Evolutionary conservation across 2,329 filamentous ascomycete species (phyloP), one percentile per base, ranked within the genome.

Genomic region (Aquanectria penicillioides): DNA sequence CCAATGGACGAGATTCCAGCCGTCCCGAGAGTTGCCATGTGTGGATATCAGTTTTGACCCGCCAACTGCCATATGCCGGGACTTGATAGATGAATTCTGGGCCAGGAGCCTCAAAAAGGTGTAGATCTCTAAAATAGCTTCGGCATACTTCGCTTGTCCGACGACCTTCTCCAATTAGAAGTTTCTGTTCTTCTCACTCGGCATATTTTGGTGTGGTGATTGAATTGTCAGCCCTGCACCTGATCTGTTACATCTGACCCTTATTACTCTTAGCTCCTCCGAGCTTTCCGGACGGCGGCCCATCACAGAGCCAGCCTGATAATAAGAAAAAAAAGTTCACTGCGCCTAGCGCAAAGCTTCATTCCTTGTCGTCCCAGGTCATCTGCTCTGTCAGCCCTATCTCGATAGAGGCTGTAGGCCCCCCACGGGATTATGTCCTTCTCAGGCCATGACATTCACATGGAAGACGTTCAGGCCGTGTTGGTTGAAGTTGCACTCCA

Each of bases 331-430:
- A n/a, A n/a, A n/a, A n/a, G 40, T 34, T 47, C 47, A 29, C 28
- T 29, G 22, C 34, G 41, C 49, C 49, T 15, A 41, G 37, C 17
- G 12, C 9, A 18, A 29, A 22, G 12, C 28, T 31, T 34, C 50
- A 43, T 25, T 38, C 50, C 50, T 34, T 41, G 15, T n/a, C 43
- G 36, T 23, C 17, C 25, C 2, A 18, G 47, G 34, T 58, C 55
- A 58, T 34, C 41, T 52, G 55, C 48, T 34, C 36, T 10, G 34
- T 52, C 48, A 58, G 55, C 55, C 55, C 48, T 58, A 52, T 28
- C 48, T 46, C 34, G 48, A 47, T 36, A 25, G 17, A 51, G n/a
- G 7, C 15, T 31, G 20, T 46, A 38, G 33, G 28, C 23, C 54
- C 53, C 54, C 54, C 38, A 57, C 38, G 9, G 10, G 26, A 13